Base-by-base conservation (phyloP, 2,329 filamentous ascomycete species). In the Alternaria consortialis region DNA sequence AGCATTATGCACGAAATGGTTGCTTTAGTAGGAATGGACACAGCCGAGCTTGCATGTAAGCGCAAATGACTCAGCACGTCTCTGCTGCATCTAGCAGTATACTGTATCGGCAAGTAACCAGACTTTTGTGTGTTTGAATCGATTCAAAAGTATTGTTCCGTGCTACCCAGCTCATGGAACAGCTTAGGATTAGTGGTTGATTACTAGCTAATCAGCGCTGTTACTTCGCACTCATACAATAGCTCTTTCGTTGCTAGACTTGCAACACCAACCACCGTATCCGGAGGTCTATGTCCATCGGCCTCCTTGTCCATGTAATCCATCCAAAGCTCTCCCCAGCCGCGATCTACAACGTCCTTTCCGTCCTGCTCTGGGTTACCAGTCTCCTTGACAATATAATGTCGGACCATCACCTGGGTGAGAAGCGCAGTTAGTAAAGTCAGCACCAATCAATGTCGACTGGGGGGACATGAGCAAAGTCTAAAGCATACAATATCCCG, bases 201-300 rank as follows among this genome's bases (percentile, higher is more conserved):
- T 7, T 23, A 37, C 23, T 17, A 42, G 27, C 46, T 56, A 9
- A 76, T 60, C 43, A 78, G 57, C 12, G 76, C 76, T 67, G 66
- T 73, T 9, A 74, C 75, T 57, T 79, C 76, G 42, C 71, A 69
- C 56, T 79, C 76, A 58, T 78, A 79, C 48, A 76, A 47, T 23
- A 77, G 37, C 31, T 68, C 66, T 37, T 69, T 69, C 61, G 67
- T 68, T 29, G 76, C 74, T 58, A 79, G 60, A 51, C 69, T 70
- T 15, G 75, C 74, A 47, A 79, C 76, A 0, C 76, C 76, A 4
- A 79, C 34, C 7, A 79, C 76, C 6, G 76, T 78, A 57, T 78
- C 76, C n/a, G 76, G 76, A 4, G 76, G 76, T 42, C 71, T 67
- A 61, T 79, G 75, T 12, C 76, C 75, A 12, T 70, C 65, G 5